A percentile compares a stretch with the other conserved stretches of the same genome.
phyloP scores from a whole-genome alignment of 2,329 filamentous ascomycete species.

The Epichloe uncinata region DNA sequence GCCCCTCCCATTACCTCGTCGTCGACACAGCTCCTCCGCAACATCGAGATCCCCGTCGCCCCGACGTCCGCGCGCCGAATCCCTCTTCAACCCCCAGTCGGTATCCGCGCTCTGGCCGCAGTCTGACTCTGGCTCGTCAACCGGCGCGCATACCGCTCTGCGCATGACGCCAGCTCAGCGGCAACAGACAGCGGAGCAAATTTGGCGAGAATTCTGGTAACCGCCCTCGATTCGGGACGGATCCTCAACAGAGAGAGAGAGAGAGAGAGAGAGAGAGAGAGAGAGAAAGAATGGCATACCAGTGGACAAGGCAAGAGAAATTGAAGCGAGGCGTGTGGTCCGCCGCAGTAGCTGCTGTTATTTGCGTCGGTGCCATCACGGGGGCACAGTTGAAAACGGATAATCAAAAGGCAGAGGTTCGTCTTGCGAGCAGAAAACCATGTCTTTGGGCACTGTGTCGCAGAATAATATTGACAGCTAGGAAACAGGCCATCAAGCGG shows the following conservation, averaged over 20 bases:
- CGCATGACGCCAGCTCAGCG: constrained; percentile 12
- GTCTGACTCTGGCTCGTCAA: neutral
- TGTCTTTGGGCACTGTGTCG: neutral
- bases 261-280: neutral
- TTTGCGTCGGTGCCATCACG: constrained; percentile 33
- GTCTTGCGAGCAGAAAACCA: neutral
- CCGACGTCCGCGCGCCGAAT: neutral
- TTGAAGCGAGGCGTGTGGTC: constrained; percentile 24
- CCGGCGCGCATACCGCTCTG: constrained; percentile 1
- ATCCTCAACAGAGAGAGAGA: neutral
- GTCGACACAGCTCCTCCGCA: neutral
- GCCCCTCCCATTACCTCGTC: neutral
- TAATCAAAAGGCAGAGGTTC: constrained; percentile 31
- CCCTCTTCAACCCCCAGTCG: no score
- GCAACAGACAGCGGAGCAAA: constrained; percentile 11
- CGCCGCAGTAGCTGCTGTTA: constrained; percentile 31
- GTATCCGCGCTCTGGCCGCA: no score
- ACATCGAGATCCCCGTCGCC: neutral
- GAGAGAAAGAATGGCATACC: constrained; percentile 5
- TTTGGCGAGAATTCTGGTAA: constrained; percentile 18
- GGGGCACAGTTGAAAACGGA: constrained; percentile 37
- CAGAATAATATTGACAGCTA: constrained; percentile 1
- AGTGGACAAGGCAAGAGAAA: constrained; percentile 21
- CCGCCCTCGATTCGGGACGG: neutral
- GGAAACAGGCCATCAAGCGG: constrained; percentile 18